Evolutionary conservation across 1,139 yeast genomes (phyloP), one percentile per base, ranked within the genome.

Genomic region (Blastobotrys arbuscula): DNA sequence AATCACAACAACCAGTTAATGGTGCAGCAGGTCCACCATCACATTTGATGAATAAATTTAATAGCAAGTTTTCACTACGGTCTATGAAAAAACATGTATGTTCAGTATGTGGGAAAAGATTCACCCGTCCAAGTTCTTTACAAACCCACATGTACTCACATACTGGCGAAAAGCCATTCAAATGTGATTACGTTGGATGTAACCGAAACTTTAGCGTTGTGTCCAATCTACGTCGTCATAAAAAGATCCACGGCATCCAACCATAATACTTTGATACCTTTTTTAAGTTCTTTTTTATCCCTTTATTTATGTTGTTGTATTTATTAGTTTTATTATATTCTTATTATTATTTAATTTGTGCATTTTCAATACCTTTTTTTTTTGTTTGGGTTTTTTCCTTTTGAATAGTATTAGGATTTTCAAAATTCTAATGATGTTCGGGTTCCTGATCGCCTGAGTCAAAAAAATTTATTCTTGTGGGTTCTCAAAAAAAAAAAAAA

Each of bases 111-210:
- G 75, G 78, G 47, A 86, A 86, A 64, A 79, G 79, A 44, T 87
- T 88, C 69, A 82, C 84, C 47, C 73, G 96, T 51, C 95, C 96
- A 1, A 81, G 88, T 10, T 83, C 92, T 2, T 71, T 87, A 50
- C 84, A 80, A 59, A 86, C 92, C 3, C 96, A 88, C 67, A 75
- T 78, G 67, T 82, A 84, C 63, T 81, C 88, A 2, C 96, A 88
- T 63, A 86, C 96, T 0, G 96, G 96, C 4, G 92, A 84, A 61
- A 85, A 84, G 64, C 87, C 92, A 23, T 85, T 77, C 67, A 69
- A 68, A 52, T 88, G 96, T 62, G 77, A 77, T 10, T 78, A 81
- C 76, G 70, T 69, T 0, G 76, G 76, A 23, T 88, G 96, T 66
- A 82, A 81, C 1, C 78, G 84, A 55, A 61, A 73, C n/a, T 88